Conservation (phyloP, 306 rosid genomes). For the Crataegus laevigata region DNA sequence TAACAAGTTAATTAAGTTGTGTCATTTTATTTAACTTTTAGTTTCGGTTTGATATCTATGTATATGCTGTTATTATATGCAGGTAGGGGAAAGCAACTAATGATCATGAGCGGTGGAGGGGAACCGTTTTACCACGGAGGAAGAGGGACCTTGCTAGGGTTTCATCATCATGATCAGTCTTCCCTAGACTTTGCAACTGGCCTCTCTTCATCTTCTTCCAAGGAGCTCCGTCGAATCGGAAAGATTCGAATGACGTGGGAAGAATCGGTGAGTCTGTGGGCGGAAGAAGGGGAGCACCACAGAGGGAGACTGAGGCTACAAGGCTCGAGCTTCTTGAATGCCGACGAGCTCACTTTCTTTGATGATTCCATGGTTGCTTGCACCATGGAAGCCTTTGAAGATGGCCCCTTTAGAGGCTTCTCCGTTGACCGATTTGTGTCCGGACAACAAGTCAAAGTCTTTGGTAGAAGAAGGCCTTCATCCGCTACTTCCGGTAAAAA, state of each 20-base stretch:
- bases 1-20: background rate
- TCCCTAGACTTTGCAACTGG: slow-evolving; percentile 37
- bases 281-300: slow-evolving; percentile 69
- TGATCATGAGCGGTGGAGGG: slow-evolving; percentile 36
- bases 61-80: background rate
- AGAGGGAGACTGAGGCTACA: slow-evolving; percentile 69
- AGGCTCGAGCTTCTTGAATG: slow-evolving; percentile 59
- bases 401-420: slow-evolving; percentile 72
- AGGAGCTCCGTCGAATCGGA: slow-evolving; percentile 75
- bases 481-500: slow-evolving; percentile 43
- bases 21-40: background rate
- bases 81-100: slow-evolving; percentile 57
- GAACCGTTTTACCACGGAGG: slow-evolving; percentile 43
- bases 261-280: slow-evolving; percentile 85
- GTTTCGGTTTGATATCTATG: background rate
- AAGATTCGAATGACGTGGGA: slow-evolving; percentile 88
- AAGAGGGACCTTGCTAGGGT: slow-evolving; percentile 52
- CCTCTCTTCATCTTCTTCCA: slow-evolving; percentile 23
- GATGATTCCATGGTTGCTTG: slow-evolving; percentile 82
- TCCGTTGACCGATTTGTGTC: slow-evolving; percentile 79
- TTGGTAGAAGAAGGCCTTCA: slow-evolving; percentile 75
- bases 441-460: slow-evolving; percentile 88
- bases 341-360: slow-evolving; percentile 73
- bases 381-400: slow-evolving; percentile 74
- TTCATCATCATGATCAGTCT: slow-evolving; percentile 5